Evolutionary conservation across 2,329 filamentous ascomycete species (phyloP).

Genomic region (Phyllosticta ampelicida): DNA sequence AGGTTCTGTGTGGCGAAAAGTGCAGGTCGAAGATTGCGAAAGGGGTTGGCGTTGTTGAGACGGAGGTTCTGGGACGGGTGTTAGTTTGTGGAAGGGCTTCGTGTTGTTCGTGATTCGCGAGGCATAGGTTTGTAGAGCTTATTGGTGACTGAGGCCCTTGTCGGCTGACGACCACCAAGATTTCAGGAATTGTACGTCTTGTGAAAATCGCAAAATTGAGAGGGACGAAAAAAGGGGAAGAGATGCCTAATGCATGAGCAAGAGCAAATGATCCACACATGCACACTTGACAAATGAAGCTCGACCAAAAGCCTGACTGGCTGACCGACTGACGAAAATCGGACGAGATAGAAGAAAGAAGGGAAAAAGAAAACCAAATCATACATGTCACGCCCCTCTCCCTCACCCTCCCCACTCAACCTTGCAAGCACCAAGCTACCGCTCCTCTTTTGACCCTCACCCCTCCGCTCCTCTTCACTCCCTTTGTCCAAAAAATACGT

Average conservation of each 20-base stretch:
- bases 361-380: conserved; percentile 21
- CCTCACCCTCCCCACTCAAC: conserved; percentile 32
- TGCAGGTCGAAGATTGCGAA: conserved; percentile 78
- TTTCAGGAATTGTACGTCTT: too few relatives aligned
- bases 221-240: too few relatives aligned
- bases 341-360: conserved; percentile 16
- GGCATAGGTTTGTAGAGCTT: too few relatives aligned
- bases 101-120: too few relatives aligned
- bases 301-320: too few relatives aligned
- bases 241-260: too few relatives aligned
- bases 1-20: conserved; percentile 51
- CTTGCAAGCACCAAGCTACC: conserved; percentile 63
- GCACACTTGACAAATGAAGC: too few relatives aligned
- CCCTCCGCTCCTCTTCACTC: conserved; percentile 21
- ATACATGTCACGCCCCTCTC: conserved; percentile 40
- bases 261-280: too few relatives aligned
- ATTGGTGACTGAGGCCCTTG: too few relatives aligned
- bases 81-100: neutral
- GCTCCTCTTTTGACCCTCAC: conserved; percentile 48
- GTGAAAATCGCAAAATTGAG: too few relatives aligned
- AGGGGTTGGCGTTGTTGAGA: conserved; percentile 52
- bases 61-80: conserved; percentile 33
- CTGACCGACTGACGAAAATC: neutral
- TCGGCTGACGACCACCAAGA: too few relatives aligned
- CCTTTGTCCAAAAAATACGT: conserved; percentile 65